Evolutionary conservation across 768 basidiomycete species (phyloP).

Genomic region (Trichaptum fuscoviolaceum): DNA sequence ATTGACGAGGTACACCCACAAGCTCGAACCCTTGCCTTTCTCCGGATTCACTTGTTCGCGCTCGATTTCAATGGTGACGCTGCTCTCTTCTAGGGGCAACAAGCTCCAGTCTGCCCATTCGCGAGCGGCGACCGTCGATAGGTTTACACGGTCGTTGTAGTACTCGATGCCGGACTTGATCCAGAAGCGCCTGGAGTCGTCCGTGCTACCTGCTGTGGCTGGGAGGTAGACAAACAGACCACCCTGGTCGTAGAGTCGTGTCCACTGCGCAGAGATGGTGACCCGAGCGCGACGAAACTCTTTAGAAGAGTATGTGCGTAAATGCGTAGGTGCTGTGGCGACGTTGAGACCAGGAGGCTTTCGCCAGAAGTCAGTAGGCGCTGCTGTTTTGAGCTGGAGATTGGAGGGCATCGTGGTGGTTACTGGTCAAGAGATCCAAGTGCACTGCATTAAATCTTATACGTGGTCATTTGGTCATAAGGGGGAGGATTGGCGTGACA

Average conservation of each 20-base stretch:
- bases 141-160: constrained; percentile 18
- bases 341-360: constrained; percentile 21
- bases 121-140: constrained; percentile 22
- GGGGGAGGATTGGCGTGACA: too few species aligned
- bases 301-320: constrained; percentile 10
- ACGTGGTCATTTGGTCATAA: too few species aligned
- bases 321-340: constrained; percentile 17
- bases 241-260: constrained; percentile 25
- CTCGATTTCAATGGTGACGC: constrained; percentile 16
- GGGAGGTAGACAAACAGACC: constrained; percentile 10
- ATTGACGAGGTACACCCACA: constrained; percentile 22
- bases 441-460: too few species aligned
- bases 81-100: constrained; percentile 10
- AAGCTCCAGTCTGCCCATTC: constrained; percentile 25
- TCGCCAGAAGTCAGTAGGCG: constrained; percentile 26
- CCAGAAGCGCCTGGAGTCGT: constrained; percentile 15
- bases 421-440: neutral
- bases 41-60: constrained; percentile 10
- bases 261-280: constrained; percentile 23
- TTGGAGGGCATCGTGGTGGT: neutral
- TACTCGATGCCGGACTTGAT: constrained; percentile 27
- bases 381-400: constrained; percentile 11
- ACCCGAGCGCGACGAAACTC: constrained; percentile 20
- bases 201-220: neutral
- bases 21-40: constrained; percentile 15